A percentile compares a stretch with the other conserved stretches of the same genome.
These are phyloP conservation scores for Rhododendron williamsianum DNA, from an alignment of 148 eudicot species.

Conservation along the genomic window DNA sequence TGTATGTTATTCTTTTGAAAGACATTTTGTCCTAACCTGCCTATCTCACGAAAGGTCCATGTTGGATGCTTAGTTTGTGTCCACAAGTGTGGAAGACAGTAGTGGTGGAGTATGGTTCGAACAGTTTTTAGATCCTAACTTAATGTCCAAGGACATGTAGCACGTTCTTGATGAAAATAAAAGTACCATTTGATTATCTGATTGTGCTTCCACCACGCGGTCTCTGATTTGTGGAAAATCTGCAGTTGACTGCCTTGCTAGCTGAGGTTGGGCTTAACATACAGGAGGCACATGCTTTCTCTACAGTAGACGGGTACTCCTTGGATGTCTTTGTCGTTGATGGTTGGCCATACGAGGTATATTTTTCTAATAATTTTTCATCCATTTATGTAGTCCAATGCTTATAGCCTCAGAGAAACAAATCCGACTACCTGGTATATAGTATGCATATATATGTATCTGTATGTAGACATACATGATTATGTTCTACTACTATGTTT, in stretches of 20 bases:
- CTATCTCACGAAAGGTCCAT: neutral
- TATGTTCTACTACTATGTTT: neutral
- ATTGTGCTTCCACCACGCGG: constrained; percentile 6
- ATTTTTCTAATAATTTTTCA: neutral
- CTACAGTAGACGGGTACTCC: constrained; percentile 74
- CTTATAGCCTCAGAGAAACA: neutral
- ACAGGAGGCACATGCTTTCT: constrained; percentile 85
- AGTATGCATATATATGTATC: neutral
- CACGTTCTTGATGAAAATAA: neutral
- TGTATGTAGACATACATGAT: neutral
- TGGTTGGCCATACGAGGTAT: constrained; percentile 85
- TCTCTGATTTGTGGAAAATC: constrained; percentile 18
- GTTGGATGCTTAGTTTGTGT: neutral
- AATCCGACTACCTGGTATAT: neutral
- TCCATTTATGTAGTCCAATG: constrained; percentile 9
- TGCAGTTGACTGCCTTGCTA: constrained; percentile 72
- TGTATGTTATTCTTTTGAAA: neutral
- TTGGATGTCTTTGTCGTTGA: constrained; percentile 81
- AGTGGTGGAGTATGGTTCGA: neutral
- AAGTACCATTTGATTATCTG: neutral
- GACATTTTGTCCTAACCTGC: neutral
- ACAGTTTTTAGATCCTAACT: neutral
- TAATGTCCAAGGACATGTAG: neutral
- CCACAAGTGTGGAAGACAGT: neutral
- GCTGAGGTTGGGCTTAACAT: constrained; percentile 77